A percentile compares a stretch with the other conserved stretches of the same genome.
Evolutionary conservation across 371 early-diverging fungal species (phyloP).

Genomic region (Dinochytrium kinnereticum): DNA sequence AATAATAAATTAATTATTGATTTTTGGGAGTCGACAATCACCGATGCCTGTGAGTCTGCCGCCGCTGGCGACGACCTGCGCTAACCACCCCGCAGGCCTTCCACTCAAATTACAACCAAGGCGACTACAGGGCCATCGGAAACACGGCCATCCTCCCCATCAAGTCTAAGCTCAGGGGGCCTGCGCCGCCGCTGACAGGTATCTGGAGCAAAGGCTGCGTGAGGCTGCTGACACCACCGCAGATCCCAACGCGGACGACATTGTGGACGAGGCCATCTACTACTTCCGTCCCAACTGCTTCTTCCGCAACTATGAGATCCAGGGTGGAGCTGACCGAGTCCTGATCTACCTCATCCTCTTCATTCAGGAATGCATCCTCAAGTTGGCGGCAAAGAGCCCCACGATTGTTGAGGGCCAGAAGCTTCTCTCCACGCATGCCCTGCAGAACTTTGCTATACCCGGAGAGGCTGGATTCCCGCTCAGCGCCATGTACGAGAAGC

Average conservation of each 20-base stretch:
- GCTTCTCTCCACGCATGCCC: constrained; percentile 79
- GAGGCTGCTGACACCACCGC: not conserved
- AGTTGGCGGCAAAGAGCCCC: constrained; percentile 50
- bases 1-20: too few species aligned
- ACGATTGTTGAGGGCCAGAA: constrained; percentile 70
- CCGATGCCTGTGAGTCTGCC: not conserved
- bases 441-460: constrained; percentile 89
- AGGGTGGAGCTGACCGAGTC: constrained; percentile 89
- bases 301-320: constrained; percentile 98
- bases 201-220: not conserved
- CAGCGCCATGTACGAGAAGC: constrained; percentile 82
- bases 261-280: constrained; percentile 91
- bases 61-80: not conserved
- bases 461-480: constrained; percentile 93
- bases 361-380: constrained; percentile 66
- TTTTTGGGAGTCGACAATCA: too few species aligned
- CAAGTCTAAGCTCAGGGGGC: constrained; percentile 85
- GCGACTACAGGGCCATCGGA: constrained; percentile 76
- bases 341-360: constrained; percentile 93
- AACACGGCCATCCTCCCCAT: constrained; percentile 89
- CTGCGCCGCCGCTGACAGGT: constrained; percentile 64
- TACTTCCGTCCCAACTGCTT: constrained; percentile 95
- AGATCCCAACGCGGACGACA: constrained; percentile 76
- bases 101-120: constrained; percentile 87
- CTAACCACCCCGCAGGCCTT: constrained; percentile 66